Base-by-base conservation (phyloP, 2,329 filamentous ascomycete species). In the Nigrospora sphaerica region DNA sequence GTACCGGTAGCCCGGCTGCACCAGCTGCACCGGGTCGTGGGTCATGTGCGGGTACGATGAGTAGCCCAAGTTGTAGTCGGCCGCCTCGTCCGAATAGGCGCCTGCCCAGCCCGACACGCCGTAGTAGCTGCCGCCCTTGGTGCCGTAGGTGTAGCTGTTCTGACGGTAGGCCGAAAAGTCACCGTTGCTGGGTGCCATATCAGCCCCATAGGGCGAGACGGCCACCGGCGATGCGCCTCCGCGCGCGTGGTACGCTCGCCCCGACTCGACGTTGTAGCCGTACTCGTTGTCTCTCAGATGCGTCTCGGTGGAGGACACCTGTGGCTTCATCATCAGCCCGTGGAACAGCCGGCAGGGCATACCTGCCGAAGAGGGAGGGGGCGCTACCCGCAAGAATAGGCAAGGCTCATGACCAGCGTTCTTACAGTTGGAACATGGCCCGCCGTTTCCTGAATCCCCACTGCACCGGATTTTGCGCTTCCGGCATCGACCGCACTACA, bases 391-490 rank as follows among this genome's bases (percentile, higher is more conserved):
- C 52, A 95, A 72, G 60, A 95, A 96, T 47, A 84, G 79, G 62
- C 92, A 96, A 6, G 75, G 71, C 18, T 83, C 78, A 23, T 77
- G 71, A 12, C 86, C 85, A 44, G 91, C 85, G 50, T 74, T 81
- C 58, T 81, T 85, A 71, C 92, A 97, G 64, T 91, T 95, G 12
- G 77, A 73, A 66, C 92, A 97, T n/a, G 84, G 82, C 35, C 73
- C 69, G n/a, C 85, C 86, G 58, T 85, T 80, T 32, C 86, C 86
- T 32, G 77, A 74, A 61, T 95, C 89, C 38, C 92, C 92, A 59
- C 87, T 95, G 70, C 92, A 97, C 56, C 88, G 85, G 57, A 97
- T 97, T 73, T 97, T 97, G 49, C 92, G 81, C 69, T 92, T 91
- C 50, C 92, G 82, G 67, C 92, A 97, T 54, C 92, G 82, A 33